These are phyloP conservation scores for Fraxinus pennsylvanica DNA, from an alignment of 257 asterid species.

Conservation along the genomic window DNA sequence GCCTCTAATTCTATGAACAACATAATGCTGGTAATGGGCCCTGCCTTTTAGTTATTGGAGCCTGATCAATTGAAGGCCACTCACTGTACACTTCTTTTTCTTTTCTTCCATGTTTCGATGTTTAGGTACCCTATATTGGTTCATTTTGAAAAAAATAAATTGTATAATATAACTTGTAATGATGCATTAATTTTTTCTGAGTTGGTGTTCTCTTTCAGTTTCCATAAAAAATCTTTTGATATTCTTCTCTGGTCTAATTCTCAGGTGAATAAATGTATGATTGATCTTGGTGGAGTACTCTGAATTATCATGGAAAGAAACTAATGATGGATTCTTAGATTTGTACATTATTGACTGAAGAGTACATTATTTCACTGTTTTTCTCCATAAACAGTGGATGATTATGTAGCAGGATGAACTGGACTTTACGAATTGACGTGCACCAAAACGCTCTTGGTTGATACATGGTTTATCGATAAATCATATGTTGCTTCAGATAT, in stretches of 20 bases:
- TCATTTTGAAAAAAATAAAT: background rate
- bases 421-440: slow-evolving; percentile 21
- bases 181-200: background rate
- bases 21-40: slow-evolving; percentile 7
- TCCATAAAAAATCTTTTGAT: background rate
- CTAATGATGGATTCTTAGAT: slow-evolving; percentile 22
- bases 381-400: slow-evolving; percentile 26
- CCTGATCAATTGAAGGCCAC: slow-evolving; percentile 15
- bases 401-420: slow-evolving; percentile 38
- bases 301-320: slow-evolving; percentile 12
- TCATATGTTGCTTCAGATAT: slow-evolving; percentile 10
- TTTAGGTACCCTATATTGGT: background rate
- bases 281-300: slow-evolving; percentile 15
- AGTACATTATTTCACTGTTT: slow-evolving; percentile 6
- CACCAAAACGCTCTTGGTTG: slow-evolving; percentile 10
- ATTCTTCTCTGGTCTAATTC: background rate
- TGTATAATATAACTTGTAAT: background rate
- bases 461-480: slow-evolving; percentile 17
- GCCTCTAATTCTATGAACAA: slow-evolving; percentile 10
- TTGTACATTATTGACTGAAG: slow-evolving; percentile 22
- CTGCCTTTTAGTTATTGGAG: slow-evolving; percentile 5
- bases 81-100: background rate
- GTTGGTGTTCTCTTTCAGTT: background rate
- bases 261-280: background rate
- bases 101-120: background rate